Evolutionary conservation across 1,284 basidiomycete genomes (phyloP).

Genomic region (Rhodotorula sp.): DNA sequence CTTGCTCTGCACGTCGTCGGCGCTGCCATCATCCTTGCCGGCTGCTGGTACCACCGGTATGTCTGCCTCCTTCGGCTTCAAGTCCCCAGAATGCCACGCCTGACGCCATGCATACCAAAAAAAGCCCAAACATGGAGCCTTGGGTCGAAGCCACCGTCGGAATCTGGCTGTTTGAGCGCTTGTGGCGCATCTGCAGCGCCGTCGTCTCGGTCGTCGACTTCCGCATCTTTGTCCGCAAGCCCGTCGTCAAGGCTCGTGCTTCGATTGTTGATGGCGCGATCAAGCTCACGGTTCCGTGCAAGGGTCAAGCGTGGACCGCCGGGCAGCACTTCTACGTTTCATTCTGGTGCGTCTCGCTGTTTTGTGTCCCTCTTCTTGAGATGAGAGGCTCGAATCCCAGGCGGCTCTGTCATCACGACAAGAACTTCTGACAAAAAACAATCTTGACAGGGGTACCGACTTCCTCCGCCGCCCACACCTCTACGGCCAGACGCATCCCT

Average conservation of each 20-base stretch:
- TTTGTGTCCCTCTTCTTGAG: background rate
- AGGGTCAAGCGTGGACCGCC: conserved; percentile 10
- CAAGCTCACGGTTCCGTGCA: conserved; percentile 29
- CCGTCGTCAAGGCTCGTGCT: conserved; percentile 22
- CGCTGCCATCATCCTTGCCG: conserved; percentile 32
- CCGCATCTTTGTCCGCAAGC: conserved; percentile 18
- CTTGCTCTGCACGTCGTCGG: conserved; percentile 34
- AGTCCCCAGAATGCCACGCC: too few relatives aligned
- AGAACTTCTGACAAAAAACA: background rate
- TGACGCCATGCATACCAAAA: too few relatives aligned
- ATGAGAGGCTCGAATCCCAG: too few relatives aligned
- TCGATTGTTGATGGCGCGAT: conserved; percentile 33
- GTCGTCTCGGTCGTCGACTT: conserved; percentile 11
- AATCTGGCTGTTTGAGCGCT: conserved; percentile 35
- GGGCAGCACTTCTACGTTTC: conserved; percentile 37
- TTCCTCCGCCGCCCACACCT: conserved; percentile 23
- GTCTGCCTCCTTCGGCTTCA: too few relatives aligned
- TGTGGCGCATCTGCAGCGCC: conserved; percentile 14
- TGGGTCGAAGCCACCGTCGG: conserved; percentile 32
- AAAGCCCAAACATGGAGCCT: conserved; percentile 9
- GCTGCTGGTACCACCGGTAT: conserved; percentile 30
- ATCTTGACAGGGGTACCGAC: background rate
- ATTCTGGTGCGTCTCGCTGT: conserved; percentile 23
- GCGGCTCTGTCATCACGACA: too few relatives aligned
- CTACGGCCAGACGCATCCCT: conserved; percentile 37